Evolutionary conservation across 305 asterid genomes (phyloP).

Genomic region (Fraxinus floribunda): DNA sequence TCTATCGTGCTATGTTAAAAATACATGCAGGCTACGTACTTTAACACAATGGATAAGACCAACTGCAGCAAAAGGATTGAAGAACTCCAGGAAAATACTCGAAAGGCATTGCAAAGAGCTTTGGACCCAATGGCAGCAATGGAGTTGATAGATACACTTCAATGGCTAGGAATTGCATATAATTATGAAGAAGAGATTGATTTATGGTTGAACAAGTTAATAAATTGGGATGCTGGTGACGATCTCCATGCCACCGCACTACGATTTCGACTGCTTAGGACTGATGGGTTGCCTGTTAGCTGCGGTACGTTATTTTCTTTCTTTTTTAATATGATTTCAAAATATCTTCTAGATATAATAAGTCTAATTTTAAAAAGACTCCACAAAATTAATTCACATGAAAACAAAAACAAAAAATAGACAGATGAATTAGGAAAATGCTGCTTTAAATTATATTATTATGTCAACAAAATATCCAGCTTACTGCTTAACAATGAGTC

Average conservation of each 20-base stretch:
- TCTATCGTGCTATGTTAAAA: not conserved
- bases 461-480: not conserved
- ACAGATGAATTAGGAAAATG: not conserved
- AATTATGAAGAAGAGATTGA: slow-evolving; percentile 14
- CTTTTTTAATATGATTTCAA: not conserved
- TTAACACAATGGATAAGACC: not conserved
- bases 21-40: not conserved
- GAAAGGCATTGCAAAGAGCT: not conserved
- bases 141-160: slow-evolving; percentile 18
- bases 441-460: not conserved
- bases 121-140: slow-evolving; percentile 15
- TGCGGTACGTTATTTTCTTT: not conserved
- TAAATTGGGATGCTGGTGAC: slow-evolving; percentile 4
- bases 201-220: slow-evolving; percentile 17
- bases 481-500: not conserved
- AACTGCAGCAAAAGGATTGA: not conserved
- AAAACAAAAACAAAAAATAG: too few species aligned
- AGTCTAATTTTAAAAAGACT: too few species aligned
- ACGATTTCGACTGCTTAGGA: slow-evolving; percentile 28
- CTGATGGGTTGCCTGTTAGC: not conserved
- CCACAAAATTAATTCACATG: too few species aligned
- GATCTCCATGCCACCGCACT: slow-evolving; percentile 19
- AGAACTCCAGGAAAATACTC: slow-evolving; percentile 1
- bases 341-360: too few species aligned
- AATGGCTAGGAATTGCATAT: slow-evolving; percentile 18